Conservation (phyloP, 2,329 filamentous ascomycete species). For the Trichoderma guizhouense region DNA sequence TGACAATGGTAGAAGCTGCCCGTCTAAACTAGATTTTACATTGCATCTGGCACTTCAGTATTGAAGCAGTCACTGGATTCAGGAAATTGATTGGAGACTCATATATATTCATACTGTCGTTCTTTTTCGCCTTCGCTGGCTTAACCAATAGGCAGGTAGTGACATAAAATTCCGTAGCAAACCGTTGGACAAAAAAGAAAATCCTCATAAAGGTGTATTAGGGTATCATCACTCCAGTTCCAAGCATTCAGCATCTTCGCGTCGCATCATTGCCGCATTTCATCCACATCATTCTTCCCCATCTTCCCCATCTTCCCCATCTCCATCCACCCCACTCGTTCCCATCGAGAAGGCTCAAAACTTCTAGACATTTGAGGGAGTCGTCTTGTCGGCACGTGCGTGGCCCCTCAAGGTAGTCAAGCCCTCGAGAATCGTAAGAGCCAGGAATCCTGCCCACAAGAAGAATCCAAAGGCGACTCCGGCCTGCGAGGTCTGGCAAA, state of each 20-base stretch:
- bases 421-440: conserved; percentile 46
- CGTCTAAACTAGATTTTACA: neutral
- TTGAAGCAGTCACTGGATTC: neutral
- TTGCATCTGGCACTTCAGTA: neutral
- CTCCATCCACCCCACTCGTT: neutral
- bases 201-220: neutral
- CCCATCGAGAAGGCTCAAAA: neutral
- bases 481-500: conserved; percentile 61
- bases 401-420: conserved; percentile 39
- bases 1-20: too few relatives aligned
- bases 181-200: neutral
- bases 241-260: neutral
- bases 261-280: neutral
- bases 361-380: conserved; percentile 17
- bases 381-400: conserved; percentile 28
- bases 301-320: neutral
- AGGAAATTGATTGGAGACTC: neutral
- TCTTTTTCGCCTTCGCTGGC: neutral
- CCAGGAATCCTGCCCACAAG: conserved; percentile 53
- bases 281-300: neutral
- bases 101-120: conserved; percentile 4
- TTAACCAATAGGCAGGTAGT: neutral
- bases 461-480: conserved; percentile 65
- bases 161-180: neutral
- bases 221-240: conserved; percentile 9